Conservation (phyloP, 768 basidiomycete species). For the Leccinum broughii region DNA sequence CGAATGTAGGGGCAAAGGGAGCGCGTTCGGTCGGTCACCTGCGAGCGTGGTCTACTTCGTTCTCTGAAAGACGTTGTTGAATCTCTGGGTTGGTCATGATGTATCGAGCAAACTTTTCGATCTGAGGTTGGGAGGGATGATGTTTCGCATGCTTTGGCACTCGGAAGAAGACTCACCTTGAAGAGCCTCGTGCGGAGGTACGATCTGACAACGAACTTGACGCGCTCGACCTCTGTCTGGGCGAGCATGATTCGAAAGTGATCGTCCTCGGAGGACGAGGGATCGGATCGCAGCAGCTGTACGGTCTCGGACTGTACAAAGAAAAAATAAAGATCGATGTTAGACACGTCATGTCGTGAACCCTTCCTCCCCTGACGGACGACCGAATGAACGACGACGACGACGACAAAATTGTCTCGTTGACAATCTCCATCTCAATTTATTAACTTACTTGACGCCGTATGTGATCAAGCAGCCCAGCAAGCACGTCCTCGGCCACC, state of each 20-base stretch:
- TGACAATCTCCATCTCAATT: no score
- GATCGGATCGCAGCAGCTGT: constrained; percentile 74
- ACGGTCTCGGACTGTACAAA: constrained; percentile 69
- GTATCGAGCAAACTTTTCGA: constrained; percentile 84
- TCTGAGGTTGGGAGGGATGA: constrained; percentile 43
- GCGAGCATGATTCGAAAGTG: constrained; percentile 92
- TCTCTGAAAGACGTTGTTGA: constrained; percentile 78
- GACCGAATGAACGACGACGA: neutral
- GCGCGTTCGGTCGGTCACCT: constrained; percentile 43
- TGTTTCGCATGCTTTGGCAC: neutral
- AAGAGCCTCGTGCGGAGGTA: constrained; percentile 84
- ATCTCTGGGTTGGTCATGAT: constrained; percentile 69
- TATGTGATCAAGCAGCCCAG: constrained; percentile 70
- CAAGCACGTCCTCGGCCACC: constrained; percentile 67
- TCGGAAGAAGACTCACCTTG: constrained; percentile 54
- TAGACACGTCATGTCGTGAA: constrained; percentile 1
- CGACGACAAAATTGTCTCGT: no score
- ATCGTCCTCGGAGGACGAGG: constrained; percentile 86
- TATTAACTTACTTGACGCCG: constrained; percentile 68
- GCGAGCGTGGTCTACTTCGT: constrained; percentile 79
- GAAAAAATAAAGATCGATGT: neutral
- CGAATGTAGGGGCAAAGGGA: neutral
- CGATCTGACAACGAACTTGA: constrained; percentile 88
- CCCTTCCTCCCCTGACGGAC: neutral
- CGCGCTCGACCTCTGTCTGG: constrained; percentile 91